Base-by-base conservation (phyloP, 2,329 filamentous ascomycete species). In the Fusarium sp. region DNA sequence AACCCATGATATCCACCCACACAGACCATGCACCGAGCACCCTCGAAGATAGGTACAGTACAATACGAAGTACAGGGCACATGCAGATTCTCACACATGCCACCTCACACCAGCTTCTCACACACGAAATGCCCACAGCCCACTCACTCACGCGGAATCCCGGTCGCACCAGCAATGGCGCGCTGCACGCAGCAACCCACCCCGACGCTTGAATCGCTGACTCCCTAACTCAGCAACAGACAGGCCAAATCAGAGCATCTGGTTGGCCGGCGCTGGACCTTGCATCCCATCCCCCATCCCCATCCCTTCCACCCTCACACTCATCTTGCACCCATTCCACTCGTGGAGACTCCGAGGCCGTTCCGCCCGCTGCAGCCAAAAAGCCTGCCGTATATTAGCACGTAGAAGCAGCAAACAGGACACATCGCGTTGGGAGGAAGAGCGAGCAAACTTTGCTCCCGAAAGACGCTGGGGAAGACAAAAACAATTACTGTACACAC, bases 181-280 rank as follows among this genome's bases (percentile, higher is more conserved):
- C 63, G 60, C 68, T 70, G 65, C 62, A 70, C 63, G 61, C 57
- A 68, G 65, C 63, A 62, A 65, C 62, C 63, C 68, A 71, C 72
- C 61, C 31, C 44, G 60, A 65, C 57, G 57, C 65, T 67, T 68
- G 65, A 75, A 75, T 71, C 66, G 61, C 57, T 56, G 65, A 73
- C 72, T 74, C 72, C 73, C 73, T 60, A 75, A 75, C 73, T 74
- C 65, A 75, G 73, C 71, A 75, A 75, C 71, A 67, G 62, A 73
- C 71, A 71, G 71, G 52, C 56, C 58, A 58, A 73, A 67, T 66
- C 57, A 54, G 65, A 61, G 16, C 2, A 15, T 66, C n/a, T 73
- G 71, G 62, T 74, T 74, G 73, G 73, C 50, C 59, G 46, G 48
- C 34, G 37, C 68, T 59, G 59, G 58, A 72, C 68, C 63, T 72